Base-by-base conservation (phyloP, 2,329 filamentous ascomycete genomes). In the Cryphonectria carpinicola region DNA sequence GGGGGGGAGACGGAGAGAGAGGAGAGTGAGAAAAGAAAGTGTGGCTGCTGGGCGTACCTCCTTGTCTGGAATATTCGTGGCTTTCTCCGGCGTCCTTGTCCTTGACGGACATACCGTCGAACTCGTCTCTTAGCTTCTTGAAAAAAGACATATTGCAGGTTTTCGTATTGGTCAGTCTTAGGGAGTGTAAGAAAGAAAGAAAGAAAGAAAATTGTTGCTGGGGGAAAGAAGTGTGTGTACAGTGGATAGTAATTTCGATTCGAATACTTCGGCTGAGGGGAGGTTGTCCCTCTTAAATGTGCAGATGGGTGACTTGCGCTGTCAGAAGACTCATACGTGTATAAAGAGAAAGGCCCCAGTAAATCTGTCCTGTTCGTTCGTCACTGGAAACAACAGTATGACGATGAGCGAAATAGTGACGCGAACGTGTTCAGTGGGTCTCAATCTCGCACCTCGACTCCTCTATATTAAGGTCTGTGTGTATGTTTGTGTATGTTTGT, bases 101-200 rank as follows among this genome's bases (percentile, higher is more conserved):
- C 64, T 79, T 80, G 56, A 76, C 73, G 62, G 74, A 63, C 61
- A 85, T 78, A 73, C 83, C 82, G 72, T 84, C 82, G 35, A 82
- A 78, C 67, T 81, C 77, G 46, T 78, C 78, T 65, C 76, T 75
- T 32, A 81, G 75, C 68, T 80, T 81, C 73, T 77, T 77, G 69
- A 82, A 78, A 69, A 81, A 80, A 11, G 80, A 80, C 80, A 81
- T 81, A 25, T 41, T 14, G 25, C 17, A 10, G 25, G 4, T 2
- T 22, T n/a, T 14, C 43, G 61, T 28, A 11, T 43, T 3, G 19
- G 19, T n/a, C 22, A 13, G 4, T 22, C n/a, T 39, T 22, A 41
- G 37, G 7, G 56, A 17, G 17, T 60, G 56, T 35, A 61, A 41
- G 17, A 39, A 17, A 13, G 7, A 8, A 35, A 13, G 7, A 8